Evolutionary conservation across 1,139 yeast genomes (phyloP), one percentile per base, ranked within the genome.

Genomic region (Lodderomyces parapsilosis): DNA sequence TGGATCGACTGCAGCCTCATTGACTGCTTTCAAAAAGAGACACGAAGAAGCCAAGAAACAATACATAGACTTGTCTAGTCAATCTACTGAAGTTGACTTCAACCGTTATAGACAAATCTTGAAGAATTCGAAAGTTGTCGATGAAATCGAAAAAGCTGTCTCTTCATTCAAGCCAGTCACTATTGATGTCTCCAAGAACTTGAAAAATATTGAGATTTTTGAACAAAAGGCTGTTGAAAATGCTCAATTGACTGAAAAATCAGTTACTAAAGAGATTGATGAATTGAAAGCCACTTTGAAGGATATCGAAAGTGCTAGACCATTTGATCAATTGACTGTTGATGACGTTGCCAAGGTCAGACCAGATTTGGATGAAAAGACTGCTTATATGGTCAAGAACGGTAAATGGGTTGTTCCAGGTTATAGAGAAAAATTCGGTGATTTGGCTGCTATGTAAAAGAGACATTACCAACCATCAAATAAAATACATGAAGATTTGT

Each of bases 321-420:
- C 99, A 60, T 91, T 93, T 63, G 97, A 89, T 66, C 93, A 93
- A 74, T 83, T 93, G 68, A 91, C 97, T 44, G 93, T 91, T 49
- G 96, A 90, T 51, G 99, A 93, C 59, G 87, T 93, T 56, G 86
- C 86, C 62, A 81, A 83, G 77, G 98, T 97, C 52, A 87, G 93
- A 75, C 97, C 99, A 59, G 98, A 93, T 70, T 86, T 93, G 68
- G 96, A 91, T 63, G 93, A 88, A 60, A 93, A 93, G 85, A 96
- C 91, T 58, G 80, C 78, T 62, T 89, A 89, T 74, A 86, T 93
- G 94, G 91, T 93, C 61, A 83, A 86, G 81, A 86, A 90, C 80
- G 96, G 96, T 71, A 87, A 88, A 76, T 91, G 96, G 96, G 90
- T 88, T 63, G 96, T 91, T 58, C 98, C 99, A 59, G 96, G 96